Evolutionary conservation across 345 rosid genomes (phyloP).

Genomic region (Salix koriyanagi): DNA sequence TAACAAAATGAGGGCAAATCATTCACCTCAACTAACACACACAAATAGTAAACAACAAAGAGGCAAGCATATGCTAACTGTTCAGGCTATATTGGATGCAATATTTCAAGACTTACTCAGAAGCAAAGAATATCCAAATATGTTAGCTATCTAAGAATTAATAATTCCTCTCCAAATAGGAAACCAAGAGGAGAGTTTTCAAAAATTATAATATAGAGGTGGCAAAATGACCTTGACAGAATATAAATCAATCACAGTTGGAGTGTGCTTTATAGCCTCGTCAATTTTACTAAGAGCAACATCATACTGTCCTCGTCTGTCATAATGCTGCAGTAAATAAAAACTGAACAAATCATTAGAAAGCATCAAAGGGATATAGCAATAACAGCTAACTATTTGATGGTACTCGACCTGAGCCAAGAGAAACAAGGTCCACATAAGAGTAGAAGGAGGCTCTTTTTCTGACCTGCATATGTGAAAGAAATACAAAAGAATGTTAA

Average conservation of each 20-base stretch:
- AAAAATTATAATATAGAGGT: background rate
- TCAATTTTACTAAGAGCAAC: conserved; percentile 74
- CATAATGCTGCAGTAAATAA: conserved; percentile 79
- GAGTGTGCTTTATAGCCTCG: conserved; percentile 91
- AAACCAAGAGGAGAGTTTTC: background rate
- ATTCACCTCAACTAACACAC: background rate
- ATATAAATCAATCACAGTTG: conserved; percentile 94
- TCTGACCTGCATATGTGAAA: conserved; percentile 55
- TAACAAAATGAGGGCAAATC: background rate
- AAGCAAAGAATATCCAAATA: background rate
- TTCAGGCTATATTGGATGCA: background rate
- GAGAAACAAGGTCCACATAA: conserved; percentile 86
- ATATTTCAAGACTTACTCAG: background rate
- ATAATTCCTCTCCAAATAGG: background rate
- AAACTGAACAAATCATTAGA: background rate
- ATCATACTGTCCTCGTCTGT: conserved; percentile 78
- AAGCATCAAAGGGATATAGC: conserved; percentile 14
- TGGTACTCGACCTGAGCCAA: conserved; percentile 73
- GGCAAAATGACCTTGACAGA: conserved; percentile 66
- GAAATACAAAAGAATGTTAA: conserved; percentile 9
- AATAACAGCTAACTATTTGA: background rate
- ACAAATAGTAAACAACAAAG: background rate
- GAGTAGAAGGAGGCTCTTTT: conserved; percentile 90
- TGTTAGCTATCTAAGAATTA: background rate
- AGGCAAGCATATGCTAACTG: background rate